Evolutionary conservation across 2,329 filamentous ascomycete genomes (phyloP), one percentile per base, ranked within the genome.

Genomic region (Sporothrix mexicana): DNA sequence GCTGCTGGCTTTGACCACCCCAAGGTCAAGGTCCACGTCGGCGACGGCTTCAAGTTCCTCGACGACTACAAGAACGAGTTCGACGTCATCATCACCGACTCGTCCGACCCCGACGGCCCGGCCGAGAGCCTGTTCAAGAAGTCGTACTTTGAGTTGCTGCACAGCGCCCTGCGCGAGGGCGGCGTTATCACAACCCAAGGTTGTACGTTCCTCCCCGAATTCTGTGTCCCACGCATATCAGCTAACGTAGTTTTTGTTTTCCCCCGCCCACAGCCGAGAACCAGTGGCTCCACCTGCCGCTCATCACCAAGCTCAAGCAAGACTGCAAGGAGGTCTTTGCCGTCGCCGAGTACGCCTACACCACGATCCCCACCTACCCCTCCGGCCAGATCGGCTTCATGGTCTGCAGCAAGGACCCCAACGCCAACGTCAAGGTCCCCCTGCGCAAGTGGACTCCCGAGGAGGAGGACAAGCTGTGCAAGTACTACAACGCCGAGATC

Each of bases 101-200:
- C 94, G 77, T 97, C 94, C 75, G 96, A 99, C 83, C 96, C 96
- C 72, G 96, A 98, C 83, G 96, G 96, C 76, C 96, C 96, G 45
- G 96, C 96, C 78, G 95, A 98, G 90, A 92, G 89, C 79, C 89
- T 99, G 77, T 99, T 99, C 92, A 90, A 98, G 89, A 98, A 98
- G 88, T 92, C 94, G 75, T 99, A 99, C 90, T 99, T 98, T 84
- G 88, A 98, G 88, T 91, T 99, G 78, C 89, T 99, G 75, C 88
- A 92, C 83, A 93, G 91, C 80, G 96, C 96, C 79, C 91, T 98
- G 79, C 91, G 93, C 78, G 94, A 97, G 80, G 95, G 95, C 85
- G 96, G 96, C 87, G 94, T 99, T 81, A 98, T 99, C 86, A 95
- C 94, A 85, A 99, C 96, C 82, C 96, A 99, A 98, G 96, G 96